Conservation (phyloP, 2,329 filamentous ascomycete species). For the Pseudogymnoascus sp. region DNA sequence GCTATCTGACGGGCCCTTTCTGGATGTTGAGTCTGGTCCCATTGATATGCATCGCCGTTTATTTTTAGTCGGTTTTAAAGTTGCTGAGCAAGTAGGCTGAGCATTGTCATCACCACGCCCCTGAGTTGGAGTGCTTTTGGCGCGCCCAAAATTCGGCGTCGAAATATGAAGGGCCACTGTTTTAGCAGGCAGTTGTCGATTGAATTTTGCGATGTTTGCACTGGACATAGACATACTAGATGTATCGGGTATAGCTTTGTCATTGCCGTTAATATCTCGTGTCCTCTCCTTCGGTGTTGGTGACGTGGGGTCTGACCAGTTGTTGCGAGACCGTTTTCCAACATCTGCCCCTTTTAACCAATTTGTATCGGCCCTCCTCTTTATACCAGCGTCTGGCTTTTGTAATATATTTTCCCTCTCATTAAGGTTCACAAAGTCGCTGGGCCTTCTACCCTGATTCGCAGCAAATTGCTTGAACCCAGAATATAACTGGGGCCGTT, state of each 20-base stretch:
- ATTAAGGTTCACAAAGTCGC: not conserved
- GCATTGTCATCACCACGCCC: not conserved
- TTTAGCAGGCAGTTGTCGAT: not conserved
- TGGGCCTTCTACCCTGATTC: not conserved
- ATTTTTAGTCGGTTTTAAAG: not conserved
- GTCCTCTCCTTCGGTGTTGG: constrained; percentile 21
- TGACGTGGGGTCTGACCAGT: constrained; percentile 20
- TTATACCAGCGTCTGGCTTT: not conserved
- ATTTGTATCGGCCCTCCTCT: constrained; percentile 15
- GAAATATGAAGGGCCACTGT: not conserved
- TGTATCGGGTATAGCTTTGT: not conserved
- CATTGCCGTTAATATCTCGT: not conserved
- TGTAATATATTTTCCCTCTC: not conserved
- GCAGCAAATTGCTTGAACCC: not conserved
- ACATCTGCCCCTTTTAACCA: constrained; percentile 28
- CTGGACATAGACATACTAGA: not conserved
- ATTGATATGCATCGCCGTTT: too few species aligned
- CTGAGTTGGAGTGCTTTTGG: not conserved
- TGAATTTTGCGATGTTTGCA: not conserved
- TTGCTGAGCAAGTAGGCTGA: not conserved
- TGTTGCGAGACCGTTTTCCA: constrained; percentile 26
- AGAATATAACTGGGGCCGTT: not conserved
- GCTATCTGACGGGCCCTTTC: not conserved
- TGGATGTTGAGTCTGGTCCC: not conserved
- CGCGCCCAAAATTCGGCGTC: not conserved